Base-by-base conservation (phyloP, 2,329 filamentous ascomycete species). In the Fusarium ramigenum region DNA sequence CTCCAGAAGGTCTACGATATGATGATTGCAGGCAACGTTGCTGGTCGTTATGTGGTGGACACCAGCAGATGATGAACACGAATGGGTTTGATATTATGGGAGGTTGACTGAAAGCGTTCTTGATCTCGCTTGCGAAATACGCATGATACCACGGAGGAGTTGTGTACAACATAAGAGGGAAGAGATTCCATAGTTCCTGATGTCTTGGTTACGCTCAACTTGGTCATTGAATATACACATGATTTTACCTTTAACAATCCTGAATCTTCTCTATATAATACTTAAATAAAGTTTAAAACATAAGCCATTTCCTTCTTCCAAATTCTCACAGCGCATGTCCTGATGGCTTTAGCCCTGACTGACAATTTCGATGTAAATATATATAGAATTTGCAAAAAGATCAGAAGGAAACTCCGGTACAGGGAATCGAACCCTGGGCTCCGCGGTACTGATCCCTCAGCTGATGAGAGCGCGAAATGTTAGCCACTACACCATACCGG, bases 1-100 rank as follows among this genome's bases (percentile, higher is more conserved):
- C 86, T 97, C 69, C 89, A 92, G 69, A 87, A 89, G 70, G 92
- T 97, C 16, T 97, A 92, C 79, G 88, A 94, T 50, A 80, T 94
- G 76, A 92, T 93, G 90, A 80, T 88, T 70, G 83, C 88, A 76
- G 89, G 89, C 75, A 87, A 90, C 80, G 90, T 95, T 79, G 90
- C 88, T 21, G 93, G 93, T 53, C 87, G 93, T 72, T 94, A 93
- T 79, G 92, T 95, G 40, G 85, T 95, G 62, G 93, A 95, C 79
- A 93, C 89, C 12, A 89, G 87, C 79, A 87, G 85, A 81, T 91
- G 86, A 53, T 11, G 7, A 37, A 21, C 3, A 6, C 25, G 21
- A 16, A 18, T 30, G 23, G 23, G 23, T 37, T 46, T 16, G 4
- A 30, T 28, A 58, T 46, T 32, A 25, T 18, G 14, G 23, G 25